Base-by-base conservation (phyloP, 345 rosid genomes). In the Melastoma malabathricum region DNA sequence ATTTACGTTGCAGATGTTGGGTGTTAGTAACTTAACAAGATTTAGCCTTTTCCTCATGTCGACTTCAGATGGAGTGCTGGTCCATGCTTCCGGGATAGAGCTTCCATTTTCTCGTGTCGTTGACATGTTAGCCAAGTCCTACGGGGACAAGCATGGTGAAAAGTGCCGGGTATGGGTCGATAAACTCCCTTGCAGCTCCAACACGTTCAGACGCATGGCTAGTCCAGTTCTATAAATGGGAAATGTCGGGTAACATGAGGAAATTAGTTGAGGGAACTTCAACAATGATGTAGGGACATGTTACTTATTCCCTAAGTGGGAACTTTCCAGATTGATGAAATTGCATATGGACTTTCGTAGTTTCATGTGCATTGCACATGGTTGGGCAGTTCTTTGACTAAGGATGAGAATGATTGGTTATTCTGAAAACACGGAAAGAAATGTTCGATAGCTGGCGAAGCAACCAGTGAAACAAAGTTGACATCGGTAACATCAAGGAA, bases 221-320 rank as follows among this genome's bases (percentile, higher is more conserved):
- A 19, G 83, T 69, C 56, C 83, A 64, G 69, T 83, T 85, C 68
- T 67, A 83, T 50, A 81, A 77, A 64, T 85, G 88, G 85, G 95
- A 89, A 58, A 60, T 63, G 67, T 72, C 57, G 39, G 95, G 97
- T 89, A 41, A 75, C 77, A 58, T 38, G 46, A 56, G 6, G 14
- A 15, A 50, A 23, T 9, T 29, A 50, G 13, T 9, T 25, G 39
- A 31, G 12, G 2, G 12, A 50, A 51, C 16, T 51, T 2, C 18
- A 1, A 15, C 15, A 27, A 8, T 4, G 0, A 3, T 10, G 3
- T 25, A 41, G 39, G 25, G 15, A n/a, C 54, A 67, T 5, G n/a
- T 17, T 39, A 7, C 6, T 44, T 48, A n/a, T 50, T 34, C 17
- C 18, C 13, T 51, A 18, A 5, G 18, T 2, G 9, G 4, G 41